Evolutionary conservation across 1,139 yeast species (phyloP).

Genomic region (Yamadazyma triangularis): DNA sequence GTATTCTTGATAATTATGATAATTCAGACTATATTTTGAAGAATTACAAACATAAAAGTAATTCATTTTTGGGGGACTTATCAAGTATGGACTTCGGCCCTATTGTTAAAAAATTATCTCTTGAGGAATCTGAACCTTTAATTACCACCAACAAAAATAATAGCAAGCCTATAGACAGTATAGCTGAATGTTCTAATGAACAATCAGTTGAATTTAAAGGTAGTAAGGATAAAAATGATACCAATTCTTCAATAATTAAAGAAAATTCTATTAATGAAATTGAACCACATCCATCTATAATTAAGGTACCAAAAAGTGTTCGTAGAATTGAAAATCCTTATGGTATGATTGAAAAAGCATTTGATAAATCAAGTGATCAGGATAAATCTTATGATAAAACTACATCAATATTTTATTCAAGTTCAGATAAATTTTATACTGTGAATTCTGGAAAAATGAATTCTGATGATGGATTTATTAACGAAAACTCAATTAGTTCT

Average conservation of each 20-base stretch:
- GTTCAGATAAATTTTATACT: not conserved
- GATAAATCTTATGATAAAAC: not conserved
- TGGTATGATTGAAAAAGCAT: not conserved
- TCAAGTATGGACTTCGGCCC: constrained; percentile 3
- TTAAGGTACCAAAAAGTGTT: not conserved
- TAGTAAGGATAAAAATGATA: no score
- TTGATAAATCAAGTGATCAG: not conserved
- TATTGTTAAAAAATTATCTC: not conserved
- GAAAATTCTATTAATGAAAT: not conserved
- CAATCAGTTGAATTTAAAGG: no score
- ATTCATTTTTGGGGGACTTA: constrained; percentile 5
- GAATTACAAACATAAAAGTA: constrained; percentile 1
- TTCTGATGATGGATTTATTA: not conserved
- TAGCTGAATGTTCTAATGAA: not conserved
- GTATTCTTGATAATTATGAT: not conserved
- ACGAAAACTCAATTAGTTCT: not conserved
- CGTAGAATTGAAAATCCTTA: not conserved
- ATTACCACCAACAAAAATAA: not conserved
- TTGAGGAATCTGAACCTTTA: constrained; percentile 3
- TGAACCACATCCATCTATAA: not conserved
- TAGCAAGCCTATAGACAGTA: not conserved
- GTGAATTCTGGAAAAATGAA: not conserved
- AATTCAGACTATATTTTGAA: not conserved
- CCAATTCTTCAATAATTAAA: no score
- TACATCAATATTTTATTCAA: not conserved